These are phyloP conservation scores for Orbilia blumenaviensis DNA, from an alignment of 2,329 filamentous ascomycete genomes.

Conservation along the genomic window DNA sequence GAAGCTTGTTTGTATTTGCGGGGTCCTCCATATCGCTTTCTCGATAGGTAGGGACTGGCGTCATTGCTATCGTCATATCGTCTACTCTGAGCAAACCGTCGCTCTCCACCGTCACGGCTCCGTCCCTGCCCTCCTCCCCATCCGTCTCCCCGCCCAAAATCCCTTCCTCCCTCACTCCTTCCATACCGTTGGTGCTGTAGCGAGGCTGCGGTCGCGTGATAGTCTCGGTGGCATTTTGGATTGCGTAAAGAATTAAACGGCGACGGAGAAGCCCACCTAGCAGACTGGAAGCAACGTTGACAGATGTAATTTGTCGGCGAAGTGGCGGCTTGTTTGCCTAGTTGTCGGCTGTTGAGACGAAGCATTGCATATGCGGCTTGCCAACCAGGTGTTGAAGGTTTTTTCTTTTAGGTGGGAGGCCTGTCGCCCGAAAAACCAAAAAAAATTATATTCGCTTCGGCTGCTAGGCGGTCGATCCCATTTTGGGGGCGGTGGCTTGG, in stretches of 20 bases:
- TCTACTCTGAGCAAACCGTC: neutral
- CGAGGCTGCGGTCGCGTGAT: slow-evolving; percentile 40
- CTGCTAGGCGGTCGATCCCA: neutral
- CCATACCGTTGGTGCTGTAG: slow-evolving; percentile 4
- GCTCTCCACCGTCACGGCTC: neutral
- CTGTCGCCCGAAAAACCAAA: slow-evolving; percentile 32
- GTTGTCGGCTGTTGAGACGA: slow-evolving; percentile 48
- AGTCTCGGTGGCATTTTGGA: slow-evolving; percentile 12
- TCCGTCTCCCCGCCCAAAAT: neutral
- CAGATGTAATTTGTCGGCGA: slow-evolving; percentile 45
- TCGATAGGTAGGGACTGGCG: slow-evolving; percentile 5
- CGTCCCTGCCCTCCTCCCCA: neutral
- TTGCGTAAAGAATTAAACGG: slow-evolving; percentile 17
- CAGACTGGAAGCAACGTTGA: slow-evolving; percentile 38
- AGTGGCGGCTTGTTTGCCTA: slow-evolving; percentile 54
- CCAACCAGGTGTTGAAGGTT: slow-evolving; percentile 23
- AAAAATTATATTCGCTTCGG: slow-evolving; percentile 28
- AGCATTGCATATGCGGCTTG: slow-evolving; percentile 39
- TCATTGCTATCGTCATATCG: slow-evolving; percentile 10
- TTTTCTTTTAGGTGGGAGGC: neutral
- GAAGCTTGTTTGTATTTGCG: slow-evolving; percentile 11
- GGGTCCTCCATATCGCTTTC: slow-evolving; percentile 30
- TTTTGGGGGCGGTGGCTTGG: slow-evolving; percentile 11
- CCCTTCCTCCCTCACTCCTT: neutral
- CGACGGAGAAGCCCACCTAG: slow-evolving; percentile 32